Conservation (phyloP, 1,139 yeast genomes). For the Taphrina flavorubra region DNA sequence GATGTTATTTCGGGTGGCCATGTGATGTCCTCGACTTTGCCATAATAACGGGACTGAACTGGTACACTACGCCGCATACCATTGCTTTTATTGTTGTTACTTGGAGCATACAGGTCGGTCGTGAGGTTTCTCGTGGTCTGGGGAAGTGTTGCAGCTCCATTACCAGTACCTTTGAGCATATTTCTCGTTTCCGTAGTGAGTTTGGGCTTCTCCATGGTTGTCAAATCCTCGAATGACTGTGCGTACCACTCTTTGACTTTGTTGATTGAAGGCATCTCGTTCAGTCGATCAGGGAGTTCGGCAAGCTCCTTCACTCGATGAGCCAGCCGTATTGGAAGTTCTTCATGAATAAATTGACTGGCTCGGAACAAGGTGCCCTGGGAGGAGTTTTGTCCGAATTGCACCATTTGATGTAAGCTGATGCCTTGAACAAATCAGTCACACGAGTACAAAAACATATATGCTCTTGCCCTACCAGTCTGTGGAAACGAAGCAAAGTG, state of each 20-base stretch:
- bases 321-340: constrained; percentile 84
- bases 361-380: constrained; percentile 38
- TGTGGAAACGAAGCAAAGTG: constrained; percentile 77
- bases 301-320: constrained; percentile 85
- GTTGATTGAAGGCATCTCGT: constrained; percentile 72
- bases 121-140: constrained; percentile 32
- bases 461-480: constrained; percentile 56
- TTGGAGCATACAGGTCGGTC: constrained; percentile 14
- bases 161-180: constrained; percentile 45
- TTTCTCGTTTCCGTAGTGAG: constrained; percentile 49
- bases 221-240: constrained; percentile 83
- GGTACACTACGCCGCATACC: constrained; percentile 40
- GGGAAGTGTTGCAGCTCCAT: constrained; percentile 43
- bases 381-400: constrained; percentile 34
- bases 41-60: constrained; percentile 60
- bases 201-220: constrained; percentile 54
- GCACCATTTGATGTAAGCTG: constrained; percentile 28
- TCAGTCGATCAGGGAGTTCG: constrained; percentile 74
- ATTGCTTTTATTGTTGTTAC: constrained; percentile 1
- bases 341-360: constrained; percentile 68
- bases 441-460: neutral
- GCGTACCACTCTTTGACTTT: constrained; percentile 90
- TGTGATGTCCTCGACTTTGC: constrained; percentile 60
- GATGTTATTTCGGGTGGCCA: constrained; percentile 80
- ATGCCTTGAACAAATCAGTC: constrained; percentile 6